phyloP scores from a whole-genome alignment of 306 rosid species.

The Alnus glutinosa region DNA sequence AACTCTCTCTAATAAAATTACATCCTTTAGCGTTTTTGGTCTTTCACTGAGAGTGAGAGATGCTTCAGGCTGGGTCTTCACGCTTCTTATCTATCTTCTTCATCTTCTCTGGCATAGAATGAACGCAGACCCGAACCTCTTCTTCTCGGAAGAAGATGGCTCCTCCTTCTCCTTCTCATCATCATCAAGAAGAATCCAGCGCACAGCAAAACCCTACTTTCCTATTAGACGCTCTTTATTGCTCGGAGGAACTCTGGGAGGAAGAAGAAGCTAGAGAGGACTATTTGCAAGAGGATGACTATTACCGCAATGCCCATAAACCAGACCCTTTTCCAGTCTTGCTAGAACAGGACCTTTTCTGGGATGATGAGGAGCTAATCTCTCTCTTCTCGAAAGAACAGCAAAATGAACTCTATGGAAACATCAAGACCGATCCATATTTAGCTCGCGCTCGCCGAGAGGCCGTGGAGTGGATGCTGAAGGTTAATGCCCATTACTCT shows the following conservation, averaged over 20 bases:
- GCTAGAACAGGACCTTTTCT: slow-evolving; percentile 60
- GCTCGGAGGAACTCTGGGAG: slow-evolving; percentile 71
- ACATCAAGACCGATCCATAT: slow-evolving; percentile 16
- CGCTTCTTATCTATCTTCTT: slow-evolving; percentile 2
- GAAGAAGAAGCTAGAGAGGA: slow-evolving; percentile 23
- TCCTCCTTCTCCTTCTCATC: slow-evolving; percentile 6
- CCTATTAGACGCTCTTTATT: slow-evolving; percentile 61
- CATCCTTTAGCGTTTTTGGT: not conserved
- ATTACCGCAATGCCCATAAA: slow-evolving; percentile 2
- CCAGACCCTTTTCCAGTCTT: slow-evolving; percentile 26
- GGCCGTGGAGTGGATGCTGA: slow-evolving; percentile 73
- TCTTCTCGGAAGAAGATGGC: slow-evolving; percentile 53
- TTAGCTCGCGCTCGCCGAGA: slow-evolving; percentile 53
- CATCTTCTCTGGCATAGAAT: slow-evolving; percentile 26
- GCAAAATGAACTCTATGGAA: slow-evolving; percentile 32
- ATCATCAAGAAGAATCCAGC: slow-evolving; percentile 11
- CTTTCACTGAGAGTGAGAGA: slow-evolving; percentile 8
- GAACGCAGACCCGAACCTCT: slow-evolving; percentile 37
- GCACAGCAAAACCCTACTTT: slow-evolving; percentile 26
- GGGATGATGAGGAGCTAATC: slow-evolving; percentile 72
- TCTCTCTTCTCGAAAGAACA: slow-evolving; percentile 57
- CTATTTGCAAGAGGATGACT: slow-evolving; percentile 23
- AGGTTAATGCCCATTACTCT: slow-evolving; percentile 56
- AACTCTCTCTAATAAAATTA: slow-evolving; percentile 25
- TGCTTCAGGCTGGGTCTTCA: slow-evolving; percentile 26